Conservation (phyloP, 148 eudicot species). For the Spergularia bocconei region DNA sequence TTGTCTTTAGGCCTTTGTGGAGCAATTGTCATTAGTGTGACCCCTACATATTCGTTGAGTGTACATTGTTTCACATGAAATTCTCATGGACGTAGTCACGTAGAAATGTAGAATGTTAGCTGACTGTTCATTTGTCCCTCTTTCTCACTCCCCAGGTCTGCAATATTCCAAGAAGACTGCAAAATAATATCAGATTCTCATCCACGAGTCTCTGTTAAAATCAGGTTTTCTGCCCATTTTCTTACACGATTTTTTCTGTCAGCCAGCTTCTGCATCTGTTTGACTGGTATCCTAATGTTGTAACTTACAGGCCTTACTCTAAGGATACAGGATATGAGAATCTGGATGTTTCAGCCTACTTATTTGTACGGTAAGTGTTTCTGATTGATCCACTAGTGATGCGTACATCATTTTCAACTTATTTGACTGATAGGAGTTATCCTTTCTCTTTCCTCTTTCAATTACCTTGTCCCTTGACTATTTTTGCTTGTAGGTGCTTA, state of each 20-base stretch:
- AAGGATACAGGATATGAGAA: slow-evolving; percentile 90
- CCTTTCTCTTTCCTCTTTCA: background rate
- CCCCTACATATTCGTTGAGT: background rate
- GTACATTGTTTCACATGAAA: background rate
- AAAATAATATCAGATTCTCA: slow-evolving; percentile 66
- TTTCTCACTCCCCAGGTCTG: slow-evolving; percentile 57
- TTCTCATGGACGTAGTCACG: background rate
- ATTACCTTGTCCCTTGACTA: slow-evolving; percentile 1
- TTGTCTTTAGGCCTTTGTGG: too few species aligned
- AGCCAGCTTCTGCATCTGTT: background rate
- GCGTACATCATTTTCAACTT: slow-evolving; percentile 7
- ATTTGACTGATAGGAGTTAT: background rate
- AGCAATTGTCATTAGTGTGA: background rate
- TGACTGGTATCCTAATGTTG: slow-evolving; percentile 22
- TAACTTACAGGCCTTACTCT: slow-evolving; percentile 71
- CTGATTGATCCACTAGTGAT: background rate
- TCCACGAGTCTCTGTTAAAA: slow-evolving; percentile 61
- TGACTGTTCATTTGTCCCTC: slow-evolving; percentile 1
- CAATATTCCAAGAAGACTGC: slow-evolving; percentile 97
- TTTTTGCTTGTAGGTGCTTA: slow-evolving; percentile 46
- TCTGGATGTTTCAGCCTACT: slow-evolving; percentile 75
- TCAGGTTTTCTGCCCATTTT: slow-evolving; percentile 49
- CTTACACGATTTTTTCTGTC: slow-evolving; percentile 6
- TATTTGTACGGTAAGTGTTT: slow-evolving; percentile 70
- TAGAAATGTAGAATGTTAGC: background rate